Conservation (phyloP, 139 green algal genomes). For the Cymbomonas tetramitiformis region DNA sequence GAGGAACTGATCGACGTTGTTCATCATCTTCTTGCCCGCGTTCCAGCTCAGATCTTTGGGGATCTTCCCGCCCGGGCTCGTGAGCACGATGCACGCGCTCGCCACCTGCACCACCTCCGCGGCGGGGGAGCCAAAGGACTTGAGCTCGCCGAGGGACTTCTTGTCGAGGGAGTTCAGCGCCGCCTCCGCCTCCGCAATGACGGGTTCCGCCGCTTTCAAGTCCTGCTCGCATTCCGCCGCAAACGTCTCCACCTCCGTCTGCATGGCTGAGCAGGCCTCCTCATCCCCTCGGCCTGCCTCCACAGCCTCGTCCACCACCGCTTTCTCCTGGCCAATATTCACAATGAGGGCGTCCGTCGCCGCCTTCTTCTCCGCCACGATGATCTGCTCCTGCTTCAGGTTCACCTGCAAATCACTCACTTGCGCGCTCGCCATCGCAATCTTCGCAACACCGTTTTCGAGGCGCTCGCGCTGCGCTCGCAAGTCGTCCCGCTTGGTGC, state of each 20-base stretch:
- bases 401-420: slow-evolving; percentile 66
- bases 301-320: no score
- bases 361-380: slow-evolving; percentile 84
- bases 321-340: slow-evolving; percentile 74
- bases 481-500: slow-evolving; percentile 32
- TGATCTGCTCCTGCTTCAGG: slow-evolving; percentile 63
- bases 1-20: slow-evolving; percentile 80
- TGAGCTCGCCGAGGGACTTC: slow-evolving; percentile 67
- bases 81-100: slow-evolving; percentile 68
- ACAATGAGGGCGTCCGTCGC: slow-evolving; percentile 80
- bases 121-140: slow-evolving; percentile 70
- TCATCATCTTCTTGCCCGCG: slow-evolving; percentile 76
- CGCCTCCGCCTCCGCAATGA: slow-evolving; percentile 70
- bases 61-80: slow-evolving; percentile 57
- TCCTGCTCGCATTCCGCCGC: slow-evolving; percentile 54
- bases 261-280: slow-evolving; percentile 27
- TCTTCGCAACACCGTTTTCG: slow-evolving; percentile 71
- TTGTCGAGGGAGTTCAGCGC: no score
- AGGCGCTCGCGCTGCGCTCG: slow-evolving; percentile 48
- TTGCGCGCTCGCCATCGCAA: slow-evolving; percentile 52
- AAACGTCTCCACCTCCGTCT: slow-evolving; percentile 56
- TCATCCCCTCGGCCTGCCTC: slow-evolving; percentile 54
- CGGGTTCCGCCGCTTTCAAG: slow-evolving; percentile 53
- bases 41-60: slow-evolving; percentile 64
- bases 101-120: slow-evolving; percentile 59